Percentiles rank a stretch among this genome's conserved stretches.
phyloP scores from a whole-genome alignment of 2,329 filamentous ascomycete genomes.

The Sclerotinia glacialis region DNA sequence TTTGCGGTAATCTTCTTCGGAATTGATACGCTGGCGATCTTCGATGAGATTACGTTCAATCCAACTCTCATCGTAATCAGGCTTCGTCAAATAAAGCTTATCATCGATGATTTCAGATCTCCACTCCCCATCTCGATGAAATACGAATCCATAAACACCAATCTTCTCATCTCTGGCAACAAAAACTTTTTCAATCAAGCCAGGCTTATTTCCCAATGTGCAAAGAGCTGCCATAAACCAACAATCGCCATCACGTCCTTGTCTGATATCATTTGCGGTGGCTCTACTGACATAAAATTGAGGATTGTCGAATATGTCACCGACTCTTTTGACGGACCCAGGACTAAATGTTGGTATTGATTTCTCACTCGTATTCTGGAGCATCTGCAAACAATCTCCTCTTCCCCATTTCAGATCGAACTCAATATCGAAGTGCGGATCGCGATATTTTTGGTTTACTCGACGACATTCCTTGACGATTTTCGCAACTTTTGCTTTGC shows the following conservation, averaged over 20 bases:
- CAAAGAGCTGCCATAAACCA: slow-evolving; percentile 82
- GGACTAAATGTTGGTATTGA: slow-evolving; percentile 23
- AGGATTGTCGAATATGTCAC: slow-evolving; percentile 70
- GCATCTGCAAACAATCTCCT: slow-evolving; percentile 50
- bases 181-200: slow-evolving; percentile 48
- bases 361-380: slow-evolving; percentile 33
- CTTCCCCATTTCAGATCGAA: slow-evolving; percentile 63
- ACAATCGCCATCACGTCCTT: slow-evolving; percentile 77
- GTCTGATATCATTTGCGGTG: slow-evolving; percentile 70
- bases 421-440: slow-evolving; percentile 85
- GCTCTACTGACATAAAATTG: slow-evolving; percentile 74
- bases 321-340: slow-evolving; percentile 57
- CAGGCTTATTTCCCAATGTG: slow-evolving; percentile 56
- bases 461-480: slow-evolving; percentile 66
- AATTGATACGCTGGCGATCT: slow-evolving; percentile 61
- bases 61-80: slow-evolving; percentile 68
- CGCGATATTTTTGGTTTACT: slow-evolving; percentile 81
- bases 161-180: slow-evolving; percentile 49
- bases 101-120: slow-evolving; percentile 84
- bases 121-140: slow-evolving; percentile 84
- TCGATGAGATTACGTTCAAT: slow-evolving; percentile 72
- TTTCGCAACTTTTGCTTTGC: slow-evolving; percentile 60
- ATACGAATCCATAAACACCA: slow-evolving; percentile 86
- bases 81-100: slow-evolving; percentile 78
- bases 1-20: slow-evolving; percentile 55